These are phyloP conservation scores for Euphorbia schlechtendalii DNA, from an alignment of 441 rosid genomes.

Conservation along the genomic window DNA sequence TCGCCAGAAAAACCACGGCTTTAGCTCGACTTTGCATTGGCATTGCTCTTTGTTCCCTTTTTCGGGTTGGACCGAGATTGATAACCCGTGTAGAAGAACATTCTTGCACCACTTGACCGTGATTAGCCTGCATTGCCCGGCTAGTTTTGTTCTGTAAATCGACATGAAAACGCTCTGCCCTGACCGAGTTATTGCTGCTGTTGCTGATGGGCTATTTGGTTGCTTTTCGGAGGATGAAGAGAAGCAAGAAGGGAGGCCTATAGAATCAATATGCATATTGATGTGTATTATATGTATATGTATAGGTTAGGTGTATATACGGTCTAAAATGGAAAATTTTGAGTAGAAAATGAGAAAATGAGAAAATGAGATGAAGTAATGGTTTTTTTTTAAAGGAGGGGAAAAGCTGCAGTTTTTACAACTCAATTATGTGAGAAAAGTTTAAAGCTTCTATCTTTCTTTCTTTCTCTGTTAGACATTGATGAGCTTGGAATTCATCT, in stretches of 20 bases:
- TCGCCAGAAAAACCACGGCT: constrained; percentile 92
- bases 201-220: constrained; percentile 26
- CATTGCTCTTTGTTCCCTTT: constrained; percentile 33
- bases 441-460: constrained; percentile 16
- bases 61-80: constrained; percentile 54
- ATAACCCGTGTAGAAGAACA: constrained; percentile 62
- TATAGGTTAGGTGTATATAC: not conserved
- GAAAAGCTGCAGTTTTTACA: constrained; percentile 2
- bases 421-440: constrained; percentile 15
- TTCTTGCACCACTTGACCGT: constrained; percentile 85
- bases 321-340: not conserved
- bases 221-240: constrained; percentile 41
- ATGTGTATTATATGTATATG: not conserved
- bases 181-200: constrained; percentile 31
- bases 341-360: not conserved
- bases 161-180: constrained; percentile 56
- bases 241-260: constrained; percentile 52
- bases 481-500: not conserved
- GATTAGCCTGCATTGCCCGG: constrained; percentile 44
- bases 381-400: constrained; percentile 12
- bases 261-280: constrained; percentile 42
- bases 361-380: constrained; percentile 17
- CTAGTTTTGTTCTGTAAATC: constrained; percentile 46
- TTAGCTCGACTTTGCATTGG: constrained; percentile 68
- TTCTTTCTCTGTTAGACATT: not conserved